These are phyloP conservation scores for Tulasnella sp. DNA, from an alignment of 768 basidiomycete species.

Conservation along the genomic window DNA sequence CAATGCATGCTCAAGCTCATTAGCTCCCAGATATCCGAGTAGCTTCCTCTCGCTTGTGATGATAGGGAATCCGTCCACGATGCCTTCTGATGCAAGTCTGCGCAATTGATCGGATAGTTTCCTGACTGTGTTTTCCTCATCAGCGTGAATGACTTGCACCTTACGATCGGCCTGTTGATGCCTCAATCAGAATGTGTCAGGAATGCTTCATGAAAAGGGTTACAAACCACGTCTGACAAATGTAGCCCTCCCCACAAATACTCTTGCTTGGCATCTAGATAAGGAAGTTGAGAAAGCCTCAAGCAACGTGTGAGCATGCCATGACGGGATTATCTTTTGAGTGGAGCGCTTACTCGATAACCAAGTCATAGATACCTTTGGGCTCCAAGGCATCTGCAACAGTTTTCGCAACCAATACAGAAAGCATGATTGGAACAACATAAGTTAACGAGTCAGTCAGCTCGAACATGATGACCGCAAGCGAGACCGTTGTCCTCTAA, in stretches of 20 bases:
- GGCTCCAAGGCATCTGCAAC: conserved; percentile 80
- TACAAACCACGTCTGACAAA: conserved; percentile 62
- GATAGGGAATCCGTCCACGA: conserved; percentile 77
- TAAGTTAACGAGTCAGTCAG: conserved; percentile 88
- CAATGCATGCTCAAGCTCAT: conserved; percentile 88
- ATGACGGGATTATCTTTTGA: background rate
- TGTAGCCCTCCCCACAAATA: conserved; percentile 73
- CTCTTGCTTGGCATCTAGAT: conserved; percentile 80
- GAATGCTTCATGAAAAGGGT: conserved; percentile 14
- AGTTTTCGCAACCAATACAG: conserved; percentile 76
- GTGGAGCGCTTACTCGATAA: conserved; percentile 51
- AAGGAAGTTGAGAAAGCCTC: conserved; percentile 75
- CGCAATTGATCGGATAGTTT: conserved; percentile 60
- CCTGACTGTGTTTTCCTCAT: conserved; percentile 62
- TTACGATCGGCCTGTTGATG: conserved; percentile 45
- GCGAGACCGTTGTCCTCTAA: conserved; percentile 77
- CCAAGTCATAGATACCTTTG: conserved; percentile 93
- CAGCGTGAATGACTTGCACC: conserved; percentile 57
- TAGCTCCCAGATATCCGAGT: conserved; percentile 82
- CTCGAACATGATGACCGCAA: conserved; percentile 95
- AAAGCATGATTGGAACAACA: conserved; percentile 77
- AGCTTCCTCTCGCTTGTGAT: conserved; percentile 47
- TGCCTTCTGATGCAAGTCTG: conserved; percentile 40
- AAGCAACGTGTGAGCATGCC: background rate
- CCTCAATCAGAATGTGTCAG: conserved; percentile 15